Evolutionary conservation across 768 basidiomycete species (phyloP).

Genomic region (Auriscalpium microsporum): DNA sequence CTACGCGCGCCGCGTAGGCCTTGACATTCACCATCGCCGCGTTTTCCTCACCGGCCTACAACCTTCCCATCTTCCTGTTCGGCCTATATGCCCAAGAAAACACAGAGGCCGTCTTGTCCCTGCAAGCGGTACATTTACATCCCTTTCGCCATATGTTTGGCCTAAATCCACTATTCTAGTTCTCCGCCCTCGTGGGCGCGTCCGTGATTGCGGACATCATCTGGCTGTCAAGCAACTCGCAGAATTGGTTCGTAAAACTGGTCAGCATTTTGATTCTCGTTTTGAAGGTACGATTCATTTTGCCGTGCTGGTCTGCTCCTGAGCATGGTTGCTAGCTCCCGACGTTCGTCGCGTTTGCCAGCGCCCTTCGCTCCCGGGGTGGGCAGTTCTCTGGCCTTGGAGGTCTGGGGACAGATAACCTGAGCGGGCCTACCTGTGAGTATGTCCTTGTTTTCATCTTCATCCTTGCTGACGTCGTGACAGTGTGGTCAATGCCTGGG

Average conservation of each 20-base stretch:
- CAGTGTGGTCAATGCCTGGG: constrained; percentile 39
- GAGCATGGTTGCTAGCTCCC: constrained; percentile 21
- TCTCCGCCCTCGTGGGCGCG: constrained; percentile 50
- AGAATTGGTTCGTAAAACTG: constrained; percentile 46
- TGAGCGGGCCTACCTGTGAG: constrained; percentile 27
- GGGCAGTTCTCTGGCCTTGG: constrained; percentile 23
- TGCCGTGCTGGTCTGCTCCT: neutral
- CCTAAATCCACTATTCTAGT: constrained; percentile 30
- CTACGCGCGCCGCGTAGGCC: constrained; percentile 28
- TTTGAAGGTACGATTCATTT: constrained; percentile 25
- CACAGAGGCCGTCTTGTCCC: constrained; percentile 51
- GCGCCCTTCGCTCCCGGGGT: constrained; percentile 28
- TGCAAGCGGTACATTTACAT: constrained; percentile 46
- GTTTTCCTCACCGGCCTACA: constrained; percentile 59
- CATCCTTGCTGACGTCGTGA: neutral
- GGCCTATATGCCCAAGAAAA: constrained; percentile 68
- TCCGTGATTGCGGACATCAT: constrained; percentile 65
- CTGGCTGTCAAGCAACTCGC: constrained; percentile 53
- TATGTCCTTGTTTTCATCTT: neutral
- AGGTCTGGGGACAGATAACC: constrained; percentile 25
- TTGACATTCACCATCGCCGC: constrained; percentile 52
- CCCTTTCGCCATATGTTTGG: neutral
- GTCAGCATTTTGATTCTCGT: constrained; percentile 34
- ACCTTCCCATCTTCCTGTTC: constrained; percentile 77
- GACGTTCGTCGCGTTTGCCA: constrained; percentile 27